Conservation (phyloP, 129 eudicot species). For the Daucus carota region DH1_v3.0 NC_030381.2:6225501-6226000, state of each 20-base stretch:
- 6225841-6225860: not conserved
- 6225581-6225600: not conserved
- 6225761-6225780: not conserved
- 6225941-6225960: too few relatives aligned
- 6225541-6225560: not conserved
- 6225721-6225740: not conserved
- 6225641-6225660: not conserved
- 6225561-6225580: not conserved
- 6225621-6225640: not conserved
- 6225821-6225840: too few relatives aligned
- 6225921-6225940: too few relatives aligned
- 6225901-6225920: not conserved
- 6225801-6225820: not conserved
- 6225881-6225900: not conserved
- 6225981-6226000: not conserved
- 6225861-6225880: not conserved
- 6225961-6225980: not conserved
- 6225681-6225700: not conserved
- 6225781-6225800: not conserved
- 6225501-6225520: not conserved
- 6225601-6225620: not conserved
- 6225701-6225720: not conserved
- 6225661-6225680: not conserved
- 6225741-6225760: not conserved
- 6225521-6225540: not conserved